Percentiles rank a stretch among this genome's conserved stretches.
phyloP scores from a whole-genome alignment of 495 filamentous ascomycete genomes.

The Neurospora hispaniola region DNA sequence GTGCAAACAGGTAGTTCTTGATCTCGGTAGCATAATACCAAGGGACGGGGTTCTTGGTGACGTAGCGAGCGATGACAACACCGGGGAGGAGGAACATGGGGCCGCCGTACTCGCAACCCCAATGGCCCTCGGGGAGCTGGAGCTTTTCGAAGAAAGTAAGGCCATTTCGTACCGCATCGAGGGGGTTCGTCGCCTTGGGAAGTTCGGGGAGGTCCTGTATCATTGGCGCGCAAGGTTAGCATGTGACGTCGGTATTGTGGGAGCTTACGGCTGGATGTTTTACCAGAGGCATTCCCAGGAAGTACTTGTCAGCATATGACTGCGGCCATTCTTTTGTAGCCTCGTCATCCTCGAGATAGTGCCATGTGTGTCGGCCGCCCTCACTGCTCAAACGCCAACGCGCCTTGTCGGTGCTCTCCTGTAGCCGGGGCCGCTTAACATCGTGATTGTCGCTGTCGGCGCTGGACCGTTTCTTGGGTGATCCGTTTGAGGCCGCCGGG shows the following conservation, averaged over 20 bases:
- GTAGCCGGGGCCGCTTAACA: slow-evolving; percentile 28
- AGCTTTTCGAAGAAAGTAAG: slow-evolving; percentile 83
- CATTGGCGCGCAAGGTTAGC: not conserved
- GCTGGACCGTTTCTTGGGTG: slow-evolving; percentile 25
- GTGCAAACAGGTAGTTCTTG: slow-evolving; percentile 82
- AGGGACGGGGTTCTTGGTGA: slow-evolving; percentile 81
- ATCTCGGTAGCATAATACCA: slow-evolving; percentile 77
- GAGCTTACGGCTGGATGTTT: slow-evolving; percentile 1
- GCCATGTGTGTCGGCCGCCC: slow-evolving; percentile 80
- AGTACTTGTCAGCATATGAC: slow-evolving; percentile 71
- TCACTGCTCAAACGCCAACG: slow-evolving; percentile 83
- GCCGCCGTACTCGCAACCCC: slow-evolving; percentile 95
- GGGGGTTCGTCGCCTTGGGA: slow-evolving; percentile 56
- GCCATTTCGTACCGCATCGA: slow-evolving; percentile 70
- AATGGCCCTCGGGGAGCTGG: slow-evolving; percentile 81
- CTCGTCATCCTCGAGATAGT: slow-evolving; percentile 75
- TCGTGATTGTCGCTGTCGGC: slow-evolving; percentile 9
- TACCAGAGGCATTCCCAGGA: slow-evolving; percentile 53
- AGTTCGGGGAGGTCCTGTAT: slow-evolving; percentile 61
- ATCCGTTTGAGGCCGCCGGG: slow-evolving; percentile 8
- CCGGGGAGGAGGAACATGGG: slow-evolving; percentile 80
- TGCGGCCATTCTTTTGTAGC: slow-evolving; percentile 74
- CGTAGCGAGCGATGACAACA: slow-evolving; percentile 77
- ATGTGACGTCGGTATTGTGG: not conserved
- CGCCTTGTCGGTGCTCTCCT: slow-evolving; percentile 56